phyloP scores from a whole-genome alignment of 495 filamentous ascomycete species.

The Physcia stellaris region DNA sequence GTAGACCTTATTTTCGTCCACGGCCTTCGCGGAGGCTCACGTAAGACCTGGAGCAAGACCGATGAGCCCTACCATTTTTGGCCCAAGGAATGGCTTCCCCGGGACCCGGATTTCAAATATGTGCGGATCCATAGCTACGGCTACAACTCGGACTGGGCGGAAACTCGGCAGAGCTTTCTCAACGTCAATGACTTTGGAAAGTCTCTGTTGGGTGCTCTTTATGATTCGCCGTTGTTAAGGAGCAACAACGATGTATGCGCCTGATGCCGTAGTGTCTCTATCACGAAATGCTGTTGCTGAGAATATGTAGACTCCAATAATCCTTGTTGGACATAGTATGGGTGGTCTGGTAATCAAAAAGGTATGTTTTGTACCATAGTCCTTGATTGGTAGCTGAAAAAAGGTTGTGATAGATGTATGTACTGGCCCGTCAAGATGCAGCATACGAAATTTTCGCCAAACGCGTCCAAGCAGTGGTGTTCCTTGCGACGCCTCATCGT shows the following conservation, averaged over 20 bases:
- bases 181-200: constrained; percentile 31
- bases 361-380: no score
- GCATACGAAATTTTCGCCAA: constrained; percentile 9
- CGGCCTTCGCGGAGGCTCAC: constrained; percentile 23
- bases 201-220: constrained; percentile 26
- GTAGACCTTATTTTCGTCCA: constrained; percentile 26
- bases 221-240: background rate
- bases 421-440: constrained; percentile 12
- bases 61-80: constrained; percentile 18
- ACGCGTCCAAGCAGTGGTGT: constrained; percentile 32
- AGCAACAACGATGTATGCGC: background rate
- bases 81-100: constrained; percentile 27
- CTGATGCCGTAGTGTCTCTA: background rate
- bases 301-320: constrained; percentile 10
- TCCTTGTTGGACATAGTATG: constrained; percentile 39
- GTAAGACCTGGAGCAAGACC: constrained; percentile 22
- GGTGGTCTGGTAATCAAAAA: constrained; percentile 41
- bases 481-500: constrained; percentile 34
- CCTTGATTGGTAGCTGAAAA: background rate
- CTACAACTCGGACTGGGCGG: constrained; percentile 22
- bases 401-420: constrained; percentile 6
- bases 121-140: constrained; percentile 27
- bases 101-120: constrained; percentile 17
- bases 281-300: background rate
- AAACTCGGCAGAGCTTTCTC: constrained; percentile 21